A percentile compares a stretch with the other conserved stretches of the same genome.
phyloP scores from a whole-genome alignment of 139 green algal species.

The Chlorella sp. region DNA sequence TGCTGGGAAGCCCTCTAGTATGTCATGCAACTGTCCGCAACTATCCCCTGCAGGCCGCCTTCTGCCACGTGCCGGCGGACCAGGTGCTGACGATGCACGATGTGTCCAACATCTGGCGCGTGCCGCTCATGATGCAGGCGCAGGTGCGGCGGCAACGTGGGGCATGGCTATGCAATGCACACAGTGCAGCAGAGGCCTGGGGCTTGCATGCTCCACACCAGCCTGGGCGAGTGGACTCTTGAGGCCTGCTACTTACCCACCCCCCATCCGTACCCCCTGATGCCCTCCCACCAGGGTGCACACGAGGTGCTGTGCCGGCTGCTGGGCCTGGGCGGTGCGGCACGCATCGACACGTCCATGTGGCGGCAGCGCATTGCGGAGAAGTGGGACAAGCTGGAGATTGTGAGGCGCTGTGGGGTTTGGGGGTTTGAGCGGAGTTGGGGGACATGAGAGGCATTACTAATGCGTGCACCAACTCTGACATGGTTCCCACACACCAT shows the following conservation, averaged over 20 bases:
- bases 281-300: constrained; percentile 56
- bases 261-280: constrained; percentile 47
- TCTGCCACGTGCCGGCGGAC: constrained; percentile 91
- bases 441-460: no score
- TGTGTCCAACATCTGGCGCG: constrained; percentile 99
- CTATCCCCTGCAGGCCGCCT: constrained; percentile 77
- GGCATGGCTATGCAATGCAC: no score
- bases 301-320: constrained; percentile 79
- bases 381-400: constrained; percentile 78
- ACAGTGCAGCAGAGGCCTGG: no score
- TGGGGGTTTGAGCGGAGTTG: no score
- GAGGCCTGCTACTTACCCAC: no score
- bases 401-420: no score
- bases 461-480: no score
- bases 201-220: no score
- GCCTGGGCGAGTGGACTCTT: no score
- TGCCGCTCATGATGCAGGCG: constrained; percentile 82
- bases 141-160: constrained; percentile 64
- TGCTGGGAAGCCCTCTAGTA: no score
- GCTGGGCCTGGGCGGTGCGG: constrained; percentile 68
- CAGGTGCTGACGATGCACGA: constrained; percentile 96
- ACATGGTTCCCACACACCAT: no score
- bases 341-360: constrained; percentile 69
- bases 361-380: constrained; percentile 83
- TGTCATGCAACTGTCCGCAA: background rate